phyloP scores from a whole-genome alignment of 495 filamentous ascomycete genomes.

The Aspergillus panamensis region DNA sequence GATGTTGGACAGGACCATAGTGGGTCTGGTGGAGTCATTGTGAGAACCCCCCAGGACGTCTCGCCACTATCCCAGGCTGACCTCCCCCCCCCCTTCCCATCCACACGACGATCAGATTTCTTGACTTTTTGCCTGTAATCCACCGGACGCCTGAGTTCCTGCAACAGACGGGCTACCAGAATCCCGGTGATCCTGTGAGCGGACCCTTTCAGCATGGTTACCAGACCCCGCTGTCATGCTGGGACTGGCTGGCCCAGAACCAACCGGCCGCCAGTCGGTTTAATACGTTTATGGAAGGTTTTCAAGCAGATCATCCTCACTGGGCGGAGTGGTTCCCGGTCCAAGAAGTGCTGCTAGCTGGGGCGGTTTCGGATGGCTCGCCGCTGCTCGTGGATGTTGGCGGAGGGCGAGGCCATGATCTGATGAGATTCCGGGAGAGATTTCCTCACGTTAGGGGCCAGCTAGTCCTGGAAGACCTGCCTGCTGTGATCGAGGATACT shows the following conservation, averaged over 20 bases:
- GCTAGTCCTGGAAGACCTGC: conserved; percentile 46
- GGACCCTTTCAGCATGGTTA: conserved; percentile 38
- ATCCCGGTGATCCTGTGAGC: conserved; percentile 23
- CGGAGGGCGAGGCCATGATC: conserved; percentile 47
- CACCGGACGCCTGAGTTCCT: conserved; percentile 26
- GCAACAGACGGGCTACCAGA: conserved; percentile 17
- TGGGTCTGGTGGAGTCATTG: conserved; percentile 20
- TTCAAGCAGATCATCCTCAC: conserved; percentile 19
- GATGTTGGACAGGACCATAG: conserved; percentile 15
- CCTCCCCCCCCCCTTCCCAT: too few species aligned
- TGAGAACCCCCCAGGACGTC: conserved; percentile 6
- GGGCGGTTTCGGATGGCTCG: conserved; percentile 8
- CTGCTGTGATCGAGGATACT: conserved; percentile 35
- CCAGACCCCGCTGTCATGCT: conserved; percentile 26
- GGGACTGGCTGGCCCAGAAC: conserved; percentile 25
- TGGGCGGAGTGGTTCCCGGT: conserved; percentile 37
- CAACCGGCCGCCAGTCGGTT: conserved; percentile 13
- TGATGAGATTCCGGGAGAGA: conserved; percentile 29
- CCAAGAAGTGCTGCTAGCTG: conserved; percentile 20
- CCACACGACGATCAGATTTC: conserved; percentile 15
- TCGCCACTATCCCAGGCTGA: background rate
- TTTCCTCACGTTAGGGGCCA: conserved; percentile 22
- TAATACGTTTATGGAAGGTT: conserved; percentile 27
- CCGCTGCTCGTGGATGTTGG: conserved; percentile 51
- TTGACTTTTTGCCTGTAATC: conserved; percentile 19